Conservation (phyloP, 1,139 yeast genomes). For the Saccharomyces hybrid region DNA sequence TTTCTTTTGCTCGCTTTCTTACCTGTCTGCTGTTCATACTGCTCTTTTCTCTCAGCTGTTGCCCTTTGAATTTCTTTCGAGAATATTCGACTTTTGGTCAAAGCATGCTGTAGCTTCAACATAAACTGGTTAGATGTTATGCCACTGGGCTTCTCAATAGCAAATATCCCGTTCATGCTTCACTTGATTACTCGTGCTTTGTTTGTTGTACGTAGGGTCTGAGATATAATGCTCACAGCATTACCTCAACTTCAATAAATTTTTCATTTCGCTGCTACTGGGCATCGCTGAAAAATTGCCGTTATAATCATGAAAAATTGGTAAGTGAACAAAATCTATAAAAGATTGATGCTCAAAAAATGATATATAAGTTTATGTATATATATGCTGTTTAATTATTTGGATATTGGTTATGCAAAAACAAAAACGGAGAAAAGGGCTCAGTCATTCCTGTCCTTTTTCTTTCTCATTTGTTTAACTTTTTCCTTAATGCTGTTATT, state of each 20-base stretch:
- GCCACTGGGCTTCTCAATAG: slow-evolving; percentile 86
- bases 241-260: neutral
- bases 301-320: neutral
- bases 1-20: slow-evolving; percentile 37
- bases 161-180: slow-evolving; percentile 79
- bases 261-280: slow-evolving; percentile 1
- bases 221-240: neutral
- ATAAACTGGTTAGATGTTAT: slow-evolving; percentile 69
- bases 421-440: neutral
- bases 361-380: neutral
- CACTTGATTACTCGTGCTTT: neutral
- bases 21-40: slow-evolving; percentile 38
- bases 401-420: neutral
- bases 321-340: neutral
- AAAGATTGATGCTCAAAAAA: neutral
- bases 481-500: slow-evolving; percentile 34
- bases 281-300: neutral
- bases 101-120: slow-evolving; percentile 51
- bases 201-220: neutral
- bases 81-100: slow-evolving; percentile 56
- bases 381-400: neutral
- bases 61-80: slow-evolving; percentile 46
- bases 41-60: slow-evolving; percentile 43
- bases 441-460: slow-evolving; percentile 13
- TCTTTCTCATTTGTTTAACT: slow-evolving; percentile 32